phyloP scores from a whole-genome alignment of 768 basidiomycete species.

The Termitomyces bulborhizus region DNA sequence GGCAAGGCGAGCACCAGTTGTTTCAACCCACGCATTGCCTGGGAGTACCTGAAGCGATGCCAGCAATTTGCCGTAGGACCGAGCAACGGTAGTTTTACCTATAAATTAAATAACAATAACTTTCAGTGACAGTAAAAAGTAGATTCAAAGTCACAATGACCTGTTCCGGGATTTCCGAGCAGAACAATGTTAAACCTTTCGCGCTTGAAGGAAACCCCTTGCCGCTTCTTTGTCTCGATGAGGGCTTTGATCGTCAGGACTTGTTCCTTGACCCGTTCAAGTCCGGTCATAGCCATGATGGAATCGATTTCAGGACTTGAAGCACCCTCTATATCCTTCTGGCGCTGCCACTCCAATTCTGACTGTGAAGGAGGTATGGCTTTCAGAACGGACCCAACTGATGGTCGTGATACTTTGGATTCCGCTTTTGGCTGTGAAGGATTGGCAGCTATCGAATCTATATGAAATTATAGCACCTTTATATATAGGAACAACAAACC shows the following conservation, averaged over 20 bases:
- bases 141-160: neutral
- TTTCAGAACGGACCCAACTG: neutral
- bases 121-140: neutral
- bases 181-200: neutral
- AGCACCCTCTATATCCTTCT: neutral
- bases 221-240: slow-evolving; percentile 1
- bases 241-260: neutral
- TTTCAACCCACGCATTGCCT: slow-evolving; percentile 50
- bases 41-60: slow-evolving; percentile 49
- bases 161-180: neutral
- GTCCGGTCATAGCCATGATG: slow-evolving; percentile 1
- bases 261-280: neutral
- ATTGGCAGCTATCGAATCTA: neutral
- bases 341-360: neutral
- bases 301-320: neutral
- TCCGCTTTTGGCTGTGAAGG: neutral
- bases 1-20: slow-evolving; percentile 54
- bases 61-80: slow-evolving; percentile 51
- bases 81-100: slow-evolving; percentile 1
- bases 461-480: neutral
- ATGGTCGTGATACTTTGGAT: neutral
- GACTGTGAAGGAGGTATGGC: neutral
- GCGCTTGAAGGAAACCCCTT: neutral
- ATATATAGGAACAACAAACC: neutral
- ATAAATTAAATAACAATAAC: neutral